Conservation (phyloP, 805 yeast genomes). For the Barnettozyma populi region DNA sequence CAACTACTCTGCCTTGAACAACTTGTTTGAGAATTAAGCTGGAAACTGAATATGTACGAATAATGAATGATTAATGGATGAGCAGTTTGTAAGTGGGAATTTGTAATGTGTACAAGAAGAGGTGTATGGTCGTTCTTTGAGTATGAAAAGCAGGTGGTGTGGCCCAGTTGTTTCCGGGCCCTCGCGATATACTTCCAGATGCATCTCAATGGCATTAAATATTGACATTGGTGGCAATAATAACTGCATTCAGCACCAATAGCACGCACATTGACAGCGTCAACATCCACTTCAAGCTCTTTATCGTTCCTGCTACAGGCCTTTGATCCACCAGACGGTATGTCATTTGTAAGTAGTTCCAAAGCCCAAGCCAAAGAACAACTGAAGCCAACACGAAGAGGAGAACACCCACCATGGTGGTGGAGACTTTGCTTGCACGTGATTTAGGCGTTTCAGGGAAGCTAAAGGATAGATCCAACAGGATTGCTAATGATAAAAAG, state of each 20-base stretch:
- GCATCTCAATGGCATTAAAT: no score
- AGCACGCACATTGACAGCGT: neutral
- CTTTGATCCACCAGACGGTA: constrained; percentile 14
- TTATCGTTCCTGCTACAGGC: constrained; percentile 9
- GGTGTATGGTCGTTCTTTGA: no score
- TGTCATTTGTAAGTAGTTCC: constrained; percentile 19
- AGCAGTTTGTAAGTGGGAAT: neutral
- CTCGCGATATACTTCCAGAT: no score
- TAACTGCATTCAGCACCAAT: constrained; percentile 1
- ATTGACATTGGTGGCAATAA: neutral
- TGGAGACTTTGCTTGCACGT: constrained; percentile 3
- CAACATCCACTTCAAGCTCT: constrained; percentile 13
- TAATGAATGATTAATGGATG: neutral
- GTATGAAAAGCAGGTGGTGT: no score
- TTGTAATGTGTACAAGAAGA: neutral
- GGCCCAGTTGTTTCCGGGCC: no score
- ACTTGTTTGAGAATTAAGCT: constrained; percentile 28
- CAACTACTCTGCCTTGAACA: constrained; percentile 77
- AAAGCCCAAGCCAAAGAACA: constrained; percentile 14
- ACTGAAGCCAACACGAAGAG: constrained; percentile 10
- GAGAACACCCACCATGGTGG: constrained; percentile 12
- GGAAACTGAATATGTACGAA: neutral
- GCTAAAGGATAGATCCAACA: constrained; percentile 17
- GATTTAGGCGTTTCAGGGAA: neutral
- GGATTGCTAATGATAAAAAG: constrained; percentile 17